Base-by-base conservation (phyloP, 345 rosid genomes). In the Eucalyptus leucophloia region DNA sequence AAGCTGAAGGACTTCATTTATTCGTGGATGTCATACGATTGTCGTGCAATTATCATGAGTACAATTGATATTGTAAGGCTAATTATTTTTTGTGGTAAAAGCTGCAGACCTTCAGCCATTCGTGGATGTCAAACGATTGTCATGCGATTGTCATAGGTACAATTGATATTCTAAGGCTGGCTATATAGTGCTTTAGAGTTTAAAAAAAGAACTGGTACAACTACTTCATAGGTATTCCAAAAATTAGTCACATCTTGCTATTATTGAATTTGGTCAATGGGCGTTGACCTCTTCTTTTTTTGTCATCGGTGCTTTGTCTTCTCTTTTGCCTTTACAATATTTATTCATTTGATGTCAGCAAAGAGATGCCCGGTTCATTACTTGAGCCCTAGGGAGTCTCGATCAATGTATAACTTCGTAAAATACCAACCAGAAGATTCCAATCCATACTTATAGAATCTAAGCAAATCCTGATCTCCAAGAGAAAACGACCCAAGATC, bases 11-110 rank as follows among this genome's bases (percentile, higher is more conserved):
- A 94, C 40, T 23, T 50, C 10, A 44, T 42, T 16, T 16, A 24
- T 77, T 77, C 47, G 23, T 40, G 45, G 45, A 53, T 53, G 56
- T 53, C 56, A 19, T 53, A 7, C 56, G 2, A 53, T 18, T 7
- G 5, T 37, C 83, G 0, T 3, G 83, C 23, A 44, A 77, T 37
- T 77, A 24, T 19, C 83, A 72, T 19, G 13, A 13, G 14, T 18
- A 62, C 34, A 62, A 62, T 7, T 62, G 72, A 30, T 30, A 14
- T 6, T 60, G 32, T 26, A 26, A 26, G 16, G 67, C 67, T 28
- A 1, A 49, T 49, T 49, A 49, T 49, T 49, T 49, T 9, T 92
- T 98, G 94, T 97, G 98, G 99, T 95, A 19, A 93, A 97, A 97
- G 88, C 97, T 98, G 92, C 94, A 95, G 94, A 87, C 94, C 40